A percentile compares a stretch with the other conserved stretches of the same genome.
Conservation (phyloP, 345 rosid genomes). For the Cardamine chenopodiifolia region DNA sequence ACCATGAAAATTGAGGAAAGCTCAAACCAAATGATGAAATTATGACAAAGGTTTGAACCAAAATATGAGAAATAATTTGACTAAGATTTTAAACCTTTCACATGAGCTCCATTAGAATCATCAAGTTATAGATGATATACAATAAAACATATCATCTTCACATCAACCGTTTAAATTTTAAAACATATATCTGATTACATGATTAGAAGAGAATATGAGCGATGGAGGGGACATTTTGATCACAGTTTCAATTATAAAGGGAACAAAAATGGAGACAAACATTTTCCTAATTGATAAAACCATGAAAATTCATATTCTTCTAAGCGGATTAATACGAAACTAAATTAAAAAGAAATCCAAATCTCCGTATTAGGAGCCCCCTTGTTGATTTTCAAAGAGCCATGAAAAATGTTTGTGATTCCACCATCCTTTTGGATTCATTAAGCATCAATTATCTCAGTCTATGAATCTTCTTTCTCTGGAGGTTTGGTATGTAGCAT, state of each 20-base stretch:
- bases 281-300: neutral
- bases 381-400: slow-evolving; percentile 24
- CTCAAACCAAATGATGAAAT: neutral
- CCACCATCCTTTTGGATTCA: slow-evolving; percentile 12
- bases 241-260: neutral
- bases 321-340: slow-evolving; percentile 6
- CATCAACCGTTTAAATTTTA: too few species aligned
- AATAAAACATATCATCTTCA: neutral
- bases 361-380: slow-evolving; percentile 44
- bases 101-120: neutral
- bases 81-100: neutral
- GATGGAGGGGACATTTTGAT: slow-evolving; percentile 13
- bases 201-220: slow-evolving; percentile 21
- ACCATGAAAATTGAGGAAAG: neutral
- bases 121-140: neutral
- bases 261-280: neutral
- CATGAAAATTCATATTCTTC: neutral
- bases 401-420: slow-evolving; percentile 28
- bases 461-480: slow-evolving; percentile 28
- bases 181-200: too few species aligned
- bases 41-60: neutral
- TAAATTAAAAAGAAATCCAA: neutral
- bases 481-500: neutral
- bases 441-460: slow-evolving; percentile 21
- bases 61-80: neutral